Evolutionary conservation across 257 asterid genomes (phyloP), one percentile per base, ranked within the genome.

Genomic region (Linaria vulgaris): DNA sequence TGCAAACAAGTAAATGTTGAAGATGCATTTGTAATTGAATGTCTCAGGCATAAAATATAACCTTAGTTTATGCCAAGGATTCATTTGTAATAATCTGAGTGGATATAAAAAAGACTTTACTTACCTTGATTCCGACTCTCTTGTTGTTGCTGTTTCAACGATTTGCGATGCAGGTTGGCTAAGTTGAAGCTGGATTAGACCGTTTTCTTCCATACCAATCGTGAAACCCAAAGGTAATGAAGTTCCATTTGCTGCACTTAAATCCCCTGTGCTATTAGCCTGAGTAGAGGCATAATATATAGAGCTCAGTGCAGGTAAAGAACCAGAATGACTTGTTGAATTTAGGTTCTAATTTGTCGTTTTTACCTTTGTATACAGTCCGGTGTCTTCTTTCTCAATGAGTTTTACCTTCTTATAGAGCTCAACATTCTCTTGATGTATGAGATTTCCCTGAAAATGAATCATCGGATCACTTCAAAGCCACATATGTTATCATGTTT

Each of bases 371-470:
- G 6, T 59, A 17, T 12, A 4, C 34, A 27, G 6, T 27, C 34
- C 34, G 3, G 34, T 27, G 34, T 27, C 6, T 27, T 27, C 34
- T 27, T 27, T 3, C 6, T 27, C 34, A 27, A 27, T 3, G 34
- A 27, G 34, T 27, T 27, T 27, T 65, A 65, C 70, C 70, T 66
- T 66, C 56, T 15, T 54, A 44, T 43, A 68, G 56, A 84, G 85
- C 55, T 84, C 85, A 47, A 74, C 24, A 61, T 84, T 84, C 59
- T 84, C 79, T 62, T 81, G 77, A 63, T 81, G 87, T 22, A 81
- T 68, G n/a, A 72, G 38, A 61, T 39, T 65, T 44, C 82, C 83
- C 90, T 83, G 80, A 41, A 50, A 34, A 49, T 27, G 13, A 60
- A 55, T 21, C 69, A 54, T 21, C 25, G 13, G 54, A 64, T 31